Percentiles rank a stretch among this genome's conserved stretches.
Evolutionary conservation across 345 rosid species (phyloP).

Genomic region (Turritis glabra): DNA sequence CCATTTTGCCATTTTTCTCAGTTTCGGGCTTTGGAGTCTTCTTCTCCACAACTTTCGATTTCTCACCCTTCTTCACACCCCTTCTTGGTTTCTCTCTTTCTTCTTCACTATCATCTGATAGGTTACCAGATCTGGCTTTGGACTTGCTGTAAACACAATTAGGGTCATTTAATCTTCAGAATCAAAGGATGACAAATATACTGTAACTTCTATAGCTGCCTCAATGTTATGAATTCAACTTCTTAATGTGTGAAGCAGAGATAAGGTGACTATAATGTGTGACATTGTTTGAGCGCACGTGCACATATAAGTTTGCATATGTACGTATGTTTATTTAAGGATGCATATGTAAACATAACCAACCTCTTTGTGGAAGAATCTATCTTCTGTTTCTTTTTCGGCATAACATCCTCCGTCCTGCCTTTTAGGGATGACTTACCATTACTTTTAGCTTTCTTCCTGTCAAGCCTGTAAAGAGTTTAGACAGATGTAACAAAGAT

Average conservation of each 20-base stretch:
- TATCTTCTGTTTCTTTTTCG: background rate
- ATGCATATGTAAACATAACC: background rate
- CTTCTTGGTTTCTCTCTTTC: background rate
- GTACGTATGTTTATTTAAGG: too few species aligned
- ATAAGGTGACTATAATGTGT: background rate
- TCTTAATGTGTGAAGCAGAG: background rate
- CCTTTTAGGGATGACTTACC: background rate
- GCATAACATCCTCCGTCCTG: background rate
- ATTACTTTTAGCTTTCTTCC: background rate
- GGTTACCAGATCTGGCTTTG: background rate
- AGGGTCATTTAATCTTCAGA: background rate
- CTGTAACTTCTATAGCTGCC: background rate
- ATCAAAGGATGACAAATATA: background rate
- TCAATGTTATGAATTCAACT: background rate
- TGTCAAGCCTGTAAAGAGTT: background rate
- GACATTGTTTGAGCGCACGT: background rate
- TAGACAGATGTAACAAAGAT: background rate
- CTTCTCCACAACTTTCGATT: background rate
- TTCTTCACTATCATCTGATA: background rate
- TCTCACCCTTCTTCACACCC: background rate
- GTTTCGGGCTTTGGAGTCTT: background rate
- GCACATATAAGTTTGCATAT: background rate
- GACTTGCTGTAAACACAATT: background rate
- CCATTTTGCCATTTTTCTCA: background rate
- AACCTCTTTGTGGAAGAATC: constrained; percentile 5